Base-by-base conservation (phyloP, 1,284 basidiomycete genomes). In the Coniophora puteana region DNA sequence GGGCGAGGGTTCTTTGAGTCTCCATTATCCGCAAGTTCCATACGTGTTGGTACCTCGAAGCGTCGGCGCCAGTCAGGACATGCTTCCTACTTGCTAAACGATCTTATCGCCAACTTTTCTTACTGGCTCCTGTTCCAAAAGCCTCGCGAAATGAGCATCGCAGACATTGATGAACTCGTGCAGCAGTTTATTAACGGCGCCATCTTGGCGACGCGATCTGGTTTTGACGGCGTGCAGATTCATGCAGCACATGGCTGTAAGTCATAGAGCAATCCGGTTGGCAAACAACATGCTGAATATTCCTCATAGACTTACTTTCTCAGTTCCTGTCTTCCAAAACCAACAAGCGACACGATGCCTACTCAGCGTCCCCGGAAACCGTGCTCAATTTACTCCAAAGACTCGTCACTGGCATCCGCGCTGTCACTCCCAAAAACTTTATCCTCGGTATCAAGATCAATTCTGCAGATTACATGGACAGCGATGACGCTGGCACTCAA, bases 171-270 rank as follows among this genome's bases (percentile, higher is more conserved):
- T 16, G 55, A 70, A 12, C 72, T 85, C 4, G 73, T 90, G 0
- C 64, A 71, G 1, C 69, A 66, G 11, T 98, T 97, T 54, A 75
- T 87, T 2, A 67, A 69, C 35, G 89, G 83, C 3, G 89, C 91
- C 1, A 59, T 66, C 40, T 55, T 88, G 24, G 89, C 90, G 11
- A 62, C 72, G 13, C 62, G 76, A 40, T 70, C 86, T 20, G 91
- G 91, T 0, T 96, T 94, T 58, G 90, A 96, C 51, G 94, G 94
- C 0, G 68, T 96, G 10, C 82, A 98, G 56, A 50, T 98, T 16
- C 94, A 98, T 62, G 87, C 76, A 23, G 86, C 88, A 2, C 93
- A 96, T 66, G 93, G 93, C 20, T 93, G 88, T 88, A 43, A 66
- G 86, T 62, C 8, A 24, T 32, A 18, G 20, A 22, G 2, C 12